Conservation (phyloP, 306 rosid species). For the Quercus robur region DNA sequence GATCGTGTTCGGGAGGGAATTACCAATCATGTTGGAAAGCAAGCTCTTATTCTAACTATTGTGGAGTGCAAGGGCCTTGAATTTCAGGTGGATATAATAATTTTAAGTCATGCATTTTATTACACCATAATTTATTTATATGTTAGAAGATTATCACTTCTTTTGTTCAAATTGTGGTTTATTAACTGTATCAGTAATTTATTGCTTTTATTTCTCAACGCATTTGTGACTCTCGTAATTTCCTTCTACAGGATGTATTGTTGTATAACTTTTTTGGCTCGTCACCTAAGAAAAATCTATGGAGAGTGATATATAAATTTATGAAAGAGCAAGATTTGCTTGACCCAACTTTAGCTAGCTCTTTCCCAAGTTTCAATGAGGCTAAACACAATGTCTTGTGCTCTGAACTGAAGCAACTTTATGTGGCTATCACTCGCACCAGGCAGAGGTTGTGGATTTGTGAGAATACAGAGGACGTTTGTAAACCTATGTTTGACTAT, state of each 20-base stretch:
- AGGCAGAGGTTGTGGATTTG: conserved; percentile 79
- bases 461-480: conserved; percentile 39
- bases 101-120: not conserved
- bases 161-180: not conserved
- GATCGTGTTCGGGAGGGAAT: conserved; percentile 48
- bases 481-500: conserved; percentile 61
- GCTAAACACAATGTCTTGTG: conserved; percentile 66
- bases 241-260: conserved; percentile 56
- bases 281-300: conserved; percentile 51
- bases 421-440: conserved; percentile 74
- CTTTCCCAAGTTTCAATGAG: conserved; percentile 37
- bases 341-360: conserved; percentile 20
- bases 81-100: conserved; percentile 53
- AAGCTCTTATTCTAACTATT: conserved; percentile 72
- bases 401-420: conserved; percentile 69
- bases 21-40: conserved; percentile 48
- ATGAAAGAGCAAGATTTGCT: conserved; percentile 61
- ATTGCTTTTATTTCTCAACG: not conserved
- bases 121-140: not conserved
- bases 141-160: not conserved
- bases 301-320: conserved; percentile 72
- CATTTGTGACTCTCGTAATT: not conserved
- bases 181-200: not conserved
- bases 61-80: conserved; percentile 89
- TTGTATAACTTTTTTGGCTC: conserved; percentile 68